These are phyloP conservation scores for Termitomyces titanicus DNA, from an alignment of 768 basidiomycete genomes.

Conservation along the genomic window DNA sequence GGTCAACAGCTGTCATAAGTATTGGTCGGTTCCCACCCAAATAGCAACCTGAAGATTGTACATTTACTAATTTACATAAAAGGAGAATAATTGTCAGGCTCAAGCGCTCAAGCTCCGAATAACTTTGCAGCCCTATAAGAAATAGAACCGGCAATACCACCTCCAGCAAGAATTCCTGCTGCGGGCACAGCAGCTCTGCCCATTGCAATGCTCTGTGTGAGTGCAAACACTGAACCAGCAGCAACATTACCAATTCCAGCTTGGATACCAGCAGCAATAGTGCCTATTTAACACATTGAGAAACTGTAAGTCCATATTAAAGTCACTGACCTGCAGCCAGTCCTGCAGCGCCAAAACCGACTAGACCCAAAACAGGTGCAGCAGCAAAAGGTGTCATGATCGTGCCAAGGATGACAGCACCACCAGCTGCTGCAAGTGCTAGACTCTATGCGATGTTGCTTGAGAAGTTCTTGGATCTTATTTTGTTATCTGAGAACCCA, in stretches of 20 bases:
- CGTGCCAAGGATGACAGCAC: not conserved
- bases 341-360: not conserved
- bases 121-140: not conserved
- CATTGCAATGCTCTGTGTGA: slow-evolving; percentile 16
- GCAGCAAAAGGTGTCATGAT: not conserved
- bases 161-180: slow-evolving; percentile 1
- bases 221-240: slow-evolving; percentile 9
- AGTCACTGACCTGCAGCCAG: slow-evolving; percentile 2
- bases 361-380: not conserved
- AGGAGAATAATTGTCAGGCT: too few species aligned
- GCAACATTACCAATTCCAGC: slow-evolving; percentile 1
- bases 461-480: not conserved
- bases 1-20: too few species aligned
- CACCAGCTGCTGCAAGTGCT: not conserved
- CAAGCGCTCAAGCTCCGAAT: too few species aligned
- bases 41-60: too few species aligned
- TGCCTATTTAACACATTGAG: not conserved
- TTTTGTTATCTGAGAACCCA: not conserved
- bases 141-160: not conserved
- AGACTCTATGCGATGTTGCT: too few species aligned
- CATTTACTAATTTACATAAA: too few species aligned
- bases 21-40: too few species aligned
- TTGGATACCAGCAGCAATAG: slow-evolving; percentile 2
- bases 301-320: not conserved
- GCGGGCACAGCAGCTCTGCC: slow-evolving; percentile 6